Evolutionary conservation across 1,284 basidiomycete species (phyloP), one percentile per base, ranked within the genome.

Genomic region (Papiliotrema nemorosa): DNA sequence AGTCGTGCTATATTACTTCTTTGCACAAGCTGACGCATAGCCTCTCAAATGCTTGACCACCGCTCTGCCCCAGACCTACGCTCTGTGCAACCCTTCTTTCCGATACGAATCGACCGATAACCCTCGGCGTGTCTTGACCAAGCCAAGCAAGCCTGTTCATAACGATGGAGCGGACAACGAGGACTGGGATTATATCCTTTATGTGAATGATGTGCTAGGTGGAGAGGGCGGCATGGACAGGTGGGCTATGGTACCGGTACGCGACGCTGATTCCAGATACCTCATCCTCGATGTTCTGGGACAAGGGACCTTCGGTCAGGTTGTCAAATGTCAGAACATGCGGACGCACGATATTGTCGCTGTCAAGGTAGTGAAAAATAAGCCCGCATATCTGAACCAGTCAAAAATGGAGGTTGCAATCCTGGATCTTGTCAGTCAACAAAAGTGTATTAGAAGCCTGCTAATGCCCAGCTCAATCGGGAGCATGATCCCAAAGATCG

Each of bases 351-450:
- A 97, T 72, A 90, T 98, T 47, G 90, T 96, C 38, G 96, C 96
- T 14, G 94, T 98, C 57, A 98, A 98, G 76, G 96, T 98, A 16
- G 92, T 98, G 67, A 98, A 98, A 80, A 98, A 98, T 76, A 98
- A 98, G 76, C 94, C 94, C 2, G 94, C 94, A 0, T 98, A 98
- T 77, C 93, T 97, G 75, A 96, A 97, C 70, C 94, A 98, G 78
- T 91, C 88, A 76, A 97, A 97, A 88, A 98, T 98, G 94, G 96
- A 98, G 75, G 96, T 98, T 22, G 97, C 93, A 0, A 97, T 98
- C 58, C 79, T 98, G 44, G 90, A 97, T 69, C 79, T 97, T 76
- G 90, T 92, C 52, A 59, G 87, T 80, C 37, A 25, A 27, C 51
- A 24, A 14, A 24, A 16, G 14, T 10, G 22, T 34, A 10, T 16